Base-by-base conservation (phyloP, 495 filamentous ascomycete genomes). In the Neurospora sp. region DNA sequence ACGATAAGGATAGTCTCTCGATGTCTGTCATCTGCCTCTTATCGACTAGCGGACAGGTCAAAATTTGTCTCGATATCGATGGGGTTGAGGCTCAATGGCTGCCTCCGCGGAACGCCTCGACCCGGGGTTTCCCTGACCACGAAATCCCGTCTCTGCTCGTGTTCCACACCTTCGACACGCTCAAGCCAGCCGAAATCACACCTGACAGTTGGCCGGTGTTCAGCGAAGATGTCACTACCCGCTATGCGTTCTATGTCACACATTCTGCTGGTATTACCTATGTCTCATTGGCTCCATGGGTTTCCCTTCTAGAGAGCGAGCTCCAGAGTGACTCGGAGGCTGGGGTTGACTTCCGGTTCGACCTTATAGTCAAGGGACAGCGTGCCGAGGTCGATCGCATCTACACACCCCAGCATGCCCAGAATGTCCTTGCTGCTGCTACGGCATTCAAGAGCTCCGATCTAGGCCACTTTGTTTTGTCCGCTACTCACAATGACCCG, bases 81-180 rank as follows among this genome's bases (percentile, higher is more conserved):
- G 92, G 92, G 0, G 88, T 96, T 2, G 89, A 94, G 79, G 94
- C 91, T 10, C 89, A 93, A 77, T 97, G 94, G 94, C 87, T 97
- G 11, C 93, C 93, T 3, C 89, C 84, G 20, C 80, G 80, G 31
- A 76, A 81, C 75, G 88, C 81, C 77, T 16, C 54, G 27, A 84
- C 75, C 76, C 85, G 79, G 82, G 81, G 76, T 20, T 75, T 79
- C 16, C 79, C 80, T 18, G 46, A 78, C 7, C n/a, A 73, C 14
- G 77, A 76, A 9, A 69, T 80, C 0, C 83, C 82, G 8, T 79
- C 82, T 1, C 76, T 88, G 5, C 78, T 88, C 16, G 85, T 84
- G 2, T 88, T 88, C 76, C 85, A 88, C 41, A 85, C 83, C 37
- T 81, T 94, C 62, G 90, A 93, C 76, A 92, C 89, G 2, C 77